phyloP scores from a whole-genome alignment of 371 early-diverging fungal genomes.

The Lichtheimia ornata region DNA sequence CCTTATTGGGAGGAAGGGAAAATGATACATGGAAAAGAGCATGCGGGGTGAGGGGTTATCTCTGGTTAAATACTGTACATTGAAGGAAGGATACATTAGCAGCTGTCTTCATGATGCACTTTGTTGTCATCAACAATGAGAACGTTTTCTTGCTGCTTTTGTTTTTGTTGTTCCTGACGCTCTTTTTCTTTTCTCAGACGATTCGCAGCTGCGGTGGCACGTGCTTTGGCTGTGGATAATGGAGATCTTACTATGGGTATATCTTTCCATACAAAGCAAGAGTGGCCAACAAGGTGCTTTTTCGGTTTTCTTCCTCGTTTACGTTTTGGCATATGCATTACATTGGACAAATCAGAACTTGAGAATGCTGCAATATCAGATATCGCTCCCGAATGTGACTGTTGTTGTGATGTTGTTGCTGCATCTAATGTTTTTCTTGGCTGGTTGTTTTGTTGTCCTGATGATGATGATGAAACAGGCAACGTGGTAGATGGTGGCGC shows the following conservation, averaged over 20 bases:
- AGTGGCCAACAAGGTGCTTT: slow-evolving; percentile 46
- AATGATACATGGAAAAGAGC: no score
- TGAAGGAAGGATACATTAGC: no score
- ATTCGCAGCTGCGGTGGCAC: slow-evolving; percentile 6
- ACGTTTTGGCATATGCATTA: slow-evolving; percentile 30
- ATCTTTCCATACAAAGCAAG: slow-evolving; percentile 53
- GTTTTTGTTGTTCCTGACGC: background rate
- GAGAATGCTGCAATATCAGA: slow-evolving; percentile 38
- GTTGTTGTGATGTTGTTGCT: background rate
- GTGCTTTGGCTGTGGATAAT: slow-evolving; percentile 9
- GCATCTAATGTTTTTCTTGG: background rate
- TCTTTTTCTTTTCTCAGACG: slow-evolving; percentile 1
- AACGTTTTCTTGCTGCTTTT: no score
- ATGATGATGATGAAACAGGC: background rate
- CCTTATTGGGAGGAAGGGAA: no score
- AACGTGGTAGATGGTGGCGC: background rate
- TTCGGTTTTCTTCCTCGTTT: slow-evolving; percentile 53
- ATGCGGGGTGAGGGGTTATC: no score
- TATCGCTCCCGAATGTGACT: background rate
- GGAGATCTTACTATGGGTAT: slow-evolving; percentile 8
- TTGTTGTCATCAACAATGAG: no score
- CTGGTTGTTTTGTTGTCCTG: background rate
- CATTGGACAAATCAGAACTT: slow-evolving; percentile 19
- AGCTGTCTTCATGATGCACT: no score
- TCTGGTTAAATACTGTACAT: no score